A percentile compares a stretch with the other conserved stretches of the same genome.
Evolutionary conservation across 2,329 filamentous ascomycete genomes (phyloP).

Genomic region (Botrytis byssoidea): DNA sequence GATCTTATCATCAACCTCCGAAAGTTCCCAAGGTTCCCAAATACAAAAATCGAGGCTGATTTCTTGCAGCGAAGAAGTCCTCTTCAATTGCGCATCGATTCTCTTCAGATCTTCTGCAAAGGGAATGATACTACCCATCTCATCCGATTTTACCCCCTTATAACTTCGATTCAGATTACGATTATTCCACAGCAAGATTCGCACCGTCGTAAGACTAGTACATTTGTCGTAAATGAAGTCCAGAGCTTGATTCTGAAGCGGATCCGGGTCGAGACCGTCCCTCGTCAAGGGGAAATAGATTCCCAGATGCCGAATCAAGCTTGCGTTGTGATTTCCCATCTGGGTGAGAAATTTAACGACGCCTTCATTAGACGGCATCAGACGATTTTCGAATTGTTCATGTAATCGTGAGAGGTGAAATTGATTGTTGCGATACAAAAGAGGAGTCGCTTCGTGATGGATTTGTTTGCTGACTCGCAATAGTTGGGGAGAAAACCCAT

Average conservation of each 20-base stretch:
- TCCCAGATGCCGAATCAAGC: not conserved
- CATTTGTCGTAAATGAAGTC: not conserved
- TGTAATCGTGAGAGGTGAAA: not conserved
- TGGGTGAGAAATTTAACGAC: not conserved
- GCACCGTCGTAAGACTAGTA: not conserved
- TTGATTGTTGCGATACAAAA: not conserved
- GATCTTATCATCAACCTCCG: not conserved
- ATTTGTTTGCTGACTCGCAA: not conserved
- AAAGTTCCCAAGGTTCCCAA: not conserved
- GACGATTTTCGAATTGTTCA: too few relatives aligned
- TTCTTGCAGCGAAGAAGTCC: not conserved
- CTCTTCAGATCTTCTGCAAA: not conserved
- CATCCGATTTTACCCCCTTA: not conserved
- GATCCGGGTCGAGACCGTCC: not conserved
- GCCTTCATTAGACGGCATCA: not conserved
- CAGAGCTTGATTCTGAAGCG: not conserved
- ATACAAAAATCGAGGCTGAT: not conserved
- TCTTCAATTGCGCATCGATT: not conserved
- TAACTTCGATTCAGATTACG: not conserved
- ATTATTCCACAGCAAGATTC: not conserved
- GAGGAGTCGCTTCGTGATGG: not conserved
- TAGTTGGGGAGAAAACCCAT: not conserved
- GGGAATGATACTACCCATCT: not conserved
- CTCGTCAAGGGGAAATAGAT: not conserved
- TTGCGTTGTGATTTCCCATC: not conserved